These are phyloP conservation scores for Ophiognomonia clavigignenti-juglandacearum DNA, from an alignment of 2,329 filamentous ascomycete genomes.

Conservation along the genomic window DNA sequence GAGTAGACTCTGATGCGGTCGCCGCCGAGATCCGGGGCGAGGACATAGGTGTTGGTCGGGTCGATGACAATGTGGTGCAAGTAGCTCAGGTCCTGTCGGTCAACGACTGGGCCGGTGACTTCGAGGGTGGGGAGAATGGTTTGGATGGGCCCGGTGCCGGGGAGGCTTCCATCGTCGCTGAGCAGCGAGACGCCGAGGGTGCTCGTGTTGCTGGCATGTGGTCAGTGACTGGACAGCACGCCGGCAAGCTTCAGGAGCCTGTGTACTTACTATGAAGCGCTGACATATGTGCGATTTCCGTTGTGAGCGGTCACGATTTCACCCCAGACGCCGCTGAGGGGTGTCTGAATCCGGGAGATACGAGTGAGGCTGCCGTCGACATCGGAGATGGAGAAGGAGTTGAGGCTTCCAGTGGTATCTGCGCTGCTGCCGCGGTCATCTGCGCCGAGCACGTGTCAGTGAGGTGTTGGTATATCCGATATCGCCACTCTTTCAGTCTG, in stretches of 20 bases:
- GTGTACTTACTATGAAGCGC: conserved; percentile 17
- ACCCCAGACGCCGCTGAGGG: conserved; percentile 17
- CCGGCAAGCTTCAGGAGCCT: not conserved
- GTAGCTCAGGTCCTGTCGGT: conserved; percentile 53
- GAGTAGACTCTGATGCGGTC: conserved; percentile 56
- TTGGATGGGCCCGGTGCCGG: conserved; percentile 16
- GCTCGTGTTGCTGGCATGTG: not conserved
- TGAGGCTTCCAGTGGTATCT: conserved; percentile 36
- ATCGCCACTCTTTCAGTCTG: no score
- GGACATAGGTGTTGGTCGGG: conserved; percentile 55
- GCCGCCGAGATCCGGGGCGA: conserved; percentile 62
- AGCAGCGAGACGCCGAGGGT: conserved; percentile 7
- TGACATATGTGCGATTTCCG: conserved; percentile 17
- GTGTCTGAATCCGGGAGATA: conserved; percentile 16
- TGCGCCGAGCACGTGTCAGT: no score
- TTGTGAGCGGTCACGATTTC: conserved; percentile 17
- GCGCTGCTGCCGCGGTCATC: conserved; percentile 49
- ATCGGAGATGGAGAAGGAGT: conserved; percentile 30
- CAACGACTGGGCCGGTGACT: conserved; percentile 31
- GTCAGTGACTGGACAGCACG: not conserved
- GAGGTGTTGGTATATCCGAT: no score
- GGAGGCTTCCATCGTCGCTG: conserved; percentile 16
- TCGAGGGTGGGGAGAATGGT: conserved; percentile 18
- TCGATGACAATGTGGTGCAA: conserved; percentile 62
- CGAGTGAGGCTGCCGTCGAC: conserved; percentile 28